phyloP scores from a whole-genome alignment of 2,329 filamentous ascomycete genomes.

The Hypoxylon rubiginosum region DNA sequence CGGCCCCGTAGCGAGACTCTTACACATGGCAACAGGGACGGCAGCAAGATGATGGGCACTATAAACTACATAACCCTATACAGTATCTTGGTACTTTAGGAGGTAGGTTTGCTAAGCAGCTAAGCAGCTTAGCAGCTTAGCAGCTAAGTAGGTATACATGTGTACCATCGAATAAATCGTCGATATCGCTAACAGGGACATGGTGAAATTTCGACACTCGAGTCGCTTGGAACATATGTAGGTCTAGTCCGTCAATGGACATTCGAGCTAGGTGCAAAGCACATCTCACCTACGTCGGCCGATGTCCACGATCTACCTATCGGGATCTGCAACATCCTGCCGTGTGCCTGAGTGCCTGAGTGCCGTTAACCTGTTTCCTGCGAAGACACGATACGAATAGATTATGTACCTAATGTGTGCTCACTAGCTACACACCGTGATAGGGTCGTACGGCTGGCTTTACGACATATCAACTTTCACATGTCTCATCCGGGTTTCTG shows the following conservation, averaged over 20 bases:
- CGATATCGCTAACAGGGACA: slow-evolving; percentile 10
- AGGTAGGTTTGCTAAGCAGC: too few species aligned
- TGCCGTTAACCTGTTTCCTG: slow-evolving; percentile 26
- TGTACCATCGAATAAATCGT: slow-evolving; percentile 5
- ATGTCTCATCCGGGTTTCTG: slow-evolving; percentile 31
- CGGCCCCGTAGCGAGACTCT: slow-evolving; percentile 50
- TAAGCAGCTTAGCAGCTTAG: too few species aligned
- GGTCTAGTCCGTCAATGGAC: slow-evolving; percentile 18
- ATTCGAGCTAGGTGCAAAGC: slow-evolving; percentile 3
- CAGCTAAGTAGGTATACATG: slow-evolving; percentile 9
- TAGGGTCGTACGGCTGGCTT: slow-evolving; percentile 36
- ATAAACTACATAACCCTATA: too few species aligned
- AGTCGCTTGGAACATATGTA: not conserved
- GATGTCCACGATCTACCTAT: slow-evolving; percentile 32
- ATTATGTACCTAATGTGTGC: slow-evolving; percentile 8
- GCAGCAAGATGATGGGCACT: slow-evolving; percentile 28
- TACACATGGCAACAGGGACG: slow-evolving; percentile 53
- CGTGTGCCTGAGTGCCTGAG: slow-evolving; percentile 21
- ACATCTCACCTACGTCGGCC: slow-evolving; percentile 15
- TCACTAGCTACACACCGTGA: slow-evolving; percentile 21
- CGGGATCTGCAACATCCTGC: slow-evolving; percentile 22
- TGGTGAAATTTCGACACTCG: not conserved
- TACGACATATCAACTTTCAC: slow-evolving; percentile 33
- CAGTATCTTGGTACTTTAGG: too few species aligned
- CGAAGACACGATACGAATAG: slow-evolving; percentile 27